Evolutionary conservation across 106 monocot species (phyloP).

Genomic region (Amphibolis antarctica): DNA sequence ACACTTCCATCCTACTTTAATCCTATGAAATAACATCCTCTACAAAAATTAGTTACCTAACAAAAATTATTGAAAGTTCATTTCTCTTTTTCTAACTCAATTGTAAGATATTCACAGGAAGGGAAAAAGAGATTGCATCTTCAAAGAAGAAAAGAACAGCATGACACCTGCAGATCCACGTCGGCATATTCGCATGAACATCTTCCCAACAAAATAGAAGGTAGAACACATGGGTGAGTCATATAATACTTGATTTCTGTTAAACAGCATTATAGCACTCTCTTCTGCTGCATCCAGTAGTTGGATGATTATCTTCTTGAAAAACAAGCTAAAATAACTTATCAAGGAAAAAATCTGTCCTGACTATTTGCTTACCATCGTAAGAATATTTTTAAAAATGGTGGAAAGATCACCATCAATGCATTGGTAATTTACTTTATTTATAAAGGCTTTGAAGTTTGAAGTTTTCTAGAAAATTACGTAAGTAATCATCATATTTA

Average conservation of each 20-base stretch:
- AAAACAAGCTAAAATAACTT: conserved; percentile 48
- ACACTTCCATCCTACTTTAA: too few relatives aligned
- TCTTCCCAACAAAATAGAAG: conserved; percentile 68
- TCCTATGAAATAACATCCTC: too few relatives aligned
- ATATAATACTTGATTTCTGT: conserved; percentile 10
- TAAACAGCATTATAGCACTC: conserved; percentile 20
- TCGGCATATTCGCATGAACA: conserved; percentile 60
- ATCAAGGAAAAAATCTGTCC: conserved; percentile 34
- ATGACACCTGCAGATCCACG: conserved; percentile 79
- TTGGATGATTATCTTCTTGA: conserved; percentile 43
- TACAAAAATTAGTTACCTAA: too few relatives aligned
- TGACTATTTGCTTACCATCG: neutral
- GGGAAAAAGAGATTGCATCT: neutral
- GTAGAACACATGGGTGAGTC: conserved; percentile 12
- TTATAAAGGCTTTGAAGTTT: too few relatives aligned
- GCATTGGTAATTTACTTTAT: too few relatives aligned
- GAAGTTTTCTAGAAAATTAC: too few relatives aligned
- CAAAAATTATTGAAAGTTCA: too few relatives aligned
- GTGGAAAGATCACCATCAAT: neutral
- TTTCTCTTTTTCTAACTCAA: neutral
- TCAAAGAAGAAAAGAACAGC: neutral
- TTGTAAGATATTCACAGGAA: neutral
- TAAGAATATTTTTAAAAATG: neutral
- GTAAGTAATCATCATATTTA: too few relatives aligned
- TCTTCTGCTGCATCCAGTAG: conserved; percentile 59